Conservation (phyloP, 2,329 filamentous ascomycete genomes). For the Volutella citrinella region DNA sequence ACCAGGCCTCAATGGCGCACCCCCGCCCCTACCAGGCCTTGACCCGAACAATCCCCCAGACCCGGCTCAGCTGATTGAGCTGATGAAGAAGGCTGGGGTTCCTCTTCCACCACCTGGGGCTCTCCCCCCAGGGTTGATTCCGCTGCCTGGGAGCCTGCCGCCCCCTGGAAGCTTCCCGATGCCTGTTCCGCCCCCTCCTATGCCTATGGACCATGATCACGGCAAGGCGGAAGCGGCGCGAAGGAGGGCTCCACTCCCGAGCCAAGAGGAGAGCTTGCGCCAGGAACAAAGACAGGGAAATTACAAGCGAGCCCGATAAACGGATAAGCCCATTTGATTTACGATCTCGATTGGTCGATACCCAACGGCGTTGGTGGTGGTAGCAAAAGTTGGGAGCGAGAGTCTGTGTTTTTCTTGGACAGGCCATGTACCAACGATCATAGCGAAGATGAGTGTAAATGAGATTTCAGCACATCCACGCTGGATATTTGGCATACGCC, state of each 20-base stretch:
- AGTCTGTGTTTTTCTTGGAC: conserved; percentile 3
- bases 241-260: conserved; percentile 70
- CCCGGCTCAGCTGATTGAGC: conserved; percentile 57
- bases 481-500: too few species aligned
- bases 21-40: conserved; percentile 51
- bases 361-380: conserved; percentile 22
- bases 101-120: conserved; percentile 54
- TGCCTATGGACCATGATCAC: conserved; percentile 33
- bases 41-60: conserved; percentile 60
- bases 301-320: conserved; percentile 53
- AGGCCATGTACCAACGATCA: conserved; percentile 1
- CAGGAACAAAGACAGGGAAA: conserved; percentile 69
- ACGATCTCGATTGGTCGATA: conserved; percentile 16
- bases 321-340: neutral
- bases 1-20: conserved; percentile 45
- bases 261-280: conserved; percentile 77
- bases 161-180: conserved; percentile 32
- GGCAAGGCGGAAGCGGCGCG: conserved; percentile 31
- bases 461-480: too few species aligned
- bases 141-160: conserved; percentile 37
- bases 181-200: conserved; percentile 36
- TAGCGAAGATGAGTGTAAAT: too few species aligned
- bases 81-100: conserved; percentile 64
- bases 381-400: conserved; percentile 7
- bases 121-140: conserved; percentile 43